Conservation (phyloP, 805 yeast genomes). For the Ogataea salicorniae region DNA sequence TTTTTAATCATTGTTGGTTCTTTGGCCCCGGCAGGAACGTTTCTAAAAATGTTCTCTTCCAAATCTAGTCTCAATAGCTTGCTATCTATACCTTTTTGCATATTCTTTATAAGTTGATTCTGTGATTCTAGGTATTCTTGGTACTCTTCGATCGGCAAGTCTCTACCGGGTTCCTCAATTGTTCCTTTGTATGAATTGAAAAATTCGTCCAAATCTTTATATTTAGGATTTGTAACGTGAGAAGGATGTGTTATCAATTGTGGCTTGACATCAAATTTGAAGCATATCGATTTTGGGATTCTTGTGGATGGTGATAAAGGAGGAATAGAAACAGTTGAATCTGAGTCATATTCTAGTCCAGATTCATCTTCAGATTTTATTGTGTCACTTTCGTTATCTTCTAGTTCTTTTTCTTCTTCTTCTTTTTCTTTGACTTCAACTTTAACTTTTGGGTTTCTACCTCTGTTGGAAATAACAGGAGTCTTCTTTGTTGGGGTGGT, state of each 20-base stretch:
- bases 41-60: constrained; percentile 40
- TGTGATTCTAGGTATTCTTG: constrained; percentile 53
- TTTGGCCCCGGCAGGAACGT: constrained; percentile 37
- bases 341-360: constrained; percentile 4
- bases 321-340: constrained; percentile 17
- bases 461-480: no score
- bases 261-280: constrained; percentile 35
- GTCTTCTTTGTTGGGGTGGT: no score
- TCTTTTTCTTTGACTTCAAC: constrained; percentile 1
- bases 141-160: constrained; percentile 55
- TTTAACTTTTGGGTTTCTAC: not conserved
- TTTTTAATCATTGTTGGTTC: constrained; percentile 35
- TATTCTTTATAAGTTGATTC: constrained; percentile 34
- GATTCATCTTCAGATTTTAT: not conserved
- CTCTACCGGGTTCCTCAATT: constrained; percentile 45
- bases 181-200: constrained; percentile 53
- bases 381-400: not conserved
- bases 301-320: constrained; percentile 11
- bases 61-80: constrained; percentile 41
- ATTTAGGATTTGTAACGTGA: constrained; percentile 46
- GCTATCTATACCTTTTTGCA: constrained; percentile 42
- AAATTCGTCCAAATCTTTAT: constrained; percentile 36
- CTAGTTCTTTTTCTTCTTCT: not conserved
- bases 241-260: constrained; percentile 57
- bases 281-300: constrained; percentile 24